phyloP scores from a whole-genome alignment of 192 early-diverging fungal genomes.

The Coemansia aciculifera region DNA sequence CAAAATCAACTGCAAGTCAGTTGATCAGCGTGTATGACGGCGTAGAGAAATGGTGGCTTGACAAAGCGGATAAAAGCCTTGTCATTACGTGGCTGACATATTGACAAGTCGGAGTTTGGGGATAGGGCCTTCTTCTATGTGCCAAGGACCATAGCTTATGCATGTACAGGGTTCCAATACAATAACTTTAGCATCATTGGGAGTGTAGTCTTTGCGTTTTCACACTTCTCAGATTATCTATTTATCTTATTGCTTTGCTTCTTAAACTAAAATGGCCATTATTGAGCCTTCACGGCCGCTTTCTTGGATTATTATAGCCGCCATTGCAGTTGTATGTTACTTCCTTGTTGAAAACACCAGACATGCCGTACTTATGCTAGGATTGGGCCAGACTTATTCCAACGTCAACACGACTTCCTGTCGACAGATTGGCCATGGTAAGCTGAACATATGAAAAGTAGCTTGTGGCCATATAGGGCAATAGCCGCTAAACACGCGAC shows the following conservation, averaged over 20 bases:
- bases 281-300: neutral
- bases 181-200: too few species aligned
- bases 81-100: too few species aligned
- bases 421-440: conserved; percentile 41
- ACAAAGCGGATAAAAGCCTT: too few species aligned
- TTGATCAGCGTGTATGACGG: too few species aligned
- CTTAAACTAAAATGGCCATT: neutral
- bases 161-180: too few species aligned
- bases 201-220: neutral
- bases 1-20: too few species aligned
- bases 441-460: neutral
- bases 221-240: neutral
- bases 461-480: neutral
- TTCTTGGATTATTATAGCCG: neutral
- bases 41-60: too few species aligned
- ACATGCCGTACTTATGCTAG: conserved; percentile 16
- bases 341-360: conserved; percentile 9
- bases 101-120: too few species aligned
- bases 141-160: too few species aligned
- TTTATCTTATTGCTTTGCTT: neutral
- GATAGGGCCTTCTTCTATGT: too few species aligned
- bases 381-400: conserved; percentile 24
- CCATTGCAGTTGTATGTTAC: neutral
- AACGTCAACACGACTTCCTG: conserved; percentile 46
- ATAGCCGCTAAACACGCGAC: neutral